These are phyloP conservation scores for Gossypium ekmanianum DNA, from an alignment of 345 rosid species.

Conservation along the genomic window DNA sequence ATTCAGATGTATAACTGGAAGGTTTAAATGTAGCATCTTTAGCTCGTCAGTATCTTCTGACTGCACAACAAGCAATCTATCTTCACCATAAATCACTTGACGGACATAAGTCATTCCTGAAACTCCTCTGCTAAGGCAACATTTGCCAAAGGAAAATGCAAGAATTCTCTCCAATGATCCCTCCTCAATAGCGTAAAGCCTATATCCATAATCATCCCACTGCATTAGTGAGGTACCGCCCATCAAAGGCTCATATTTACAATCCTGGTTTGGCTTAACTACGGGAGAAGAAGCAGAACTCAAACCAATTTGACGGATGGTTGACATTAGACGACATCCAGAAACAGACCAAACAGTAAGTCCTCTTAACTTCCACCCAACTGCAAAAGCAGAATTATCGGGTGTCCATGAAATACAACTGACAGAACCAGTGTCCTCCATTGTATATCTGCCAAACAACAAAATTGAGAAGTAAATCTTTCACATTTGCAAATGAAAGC, in stretches of 20 bases:
- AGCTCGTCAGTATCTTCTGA: constrained; percentile 94
- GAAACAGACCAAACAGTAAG: constrained; percentile 97
- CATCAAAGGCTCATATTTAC: constrained; percentile 81
- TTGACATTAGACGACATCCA: constrained; percentile 97
- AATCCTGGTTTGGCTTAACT: constrained; percentile 67
- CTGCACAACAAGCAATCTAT: constrained; percentile 91
- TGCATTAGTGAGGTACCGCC: constrained; percentile 81
- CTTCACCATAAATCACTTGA: constrained; percentile 93
- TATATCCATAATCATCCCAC: constrained; percentile 96
- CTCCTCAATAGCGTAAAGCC: constrained; percentile 87
- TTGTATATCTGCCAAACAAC: constrained; percentile 61
- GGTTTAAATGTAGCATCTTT: constrained; percentile 80
- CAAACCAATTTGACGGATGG: constrained; percentile 87
- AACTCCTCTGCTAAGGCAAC: constrained; percentile 92
- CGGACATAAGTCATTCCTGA: constrained; percentile 90
- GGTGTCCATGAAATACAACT: constrained; percentile 95
- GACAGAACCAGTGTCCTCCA: constrained; percentile 94
- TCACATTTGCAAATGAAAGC: background rate
- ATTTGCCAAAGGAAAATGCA: constrained; percentile 91
- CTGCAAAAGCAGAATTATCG: constrained; percentile 96
- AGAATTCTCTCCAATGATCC: constrained; percentile 76
- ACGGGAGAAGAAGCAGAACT: constrained; percentile 78
- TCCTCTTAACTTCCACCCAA: constrained; percentile 98
- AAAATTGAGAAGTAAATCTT: constrained; percentile 7
- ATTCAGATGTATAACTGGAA: constrained; percentile 67